These are phyloP conservation scores for Barnettozyma vustinii DNA, from an alignment of 805 yeast genomes.

Conservation along the genomic window DNA sequence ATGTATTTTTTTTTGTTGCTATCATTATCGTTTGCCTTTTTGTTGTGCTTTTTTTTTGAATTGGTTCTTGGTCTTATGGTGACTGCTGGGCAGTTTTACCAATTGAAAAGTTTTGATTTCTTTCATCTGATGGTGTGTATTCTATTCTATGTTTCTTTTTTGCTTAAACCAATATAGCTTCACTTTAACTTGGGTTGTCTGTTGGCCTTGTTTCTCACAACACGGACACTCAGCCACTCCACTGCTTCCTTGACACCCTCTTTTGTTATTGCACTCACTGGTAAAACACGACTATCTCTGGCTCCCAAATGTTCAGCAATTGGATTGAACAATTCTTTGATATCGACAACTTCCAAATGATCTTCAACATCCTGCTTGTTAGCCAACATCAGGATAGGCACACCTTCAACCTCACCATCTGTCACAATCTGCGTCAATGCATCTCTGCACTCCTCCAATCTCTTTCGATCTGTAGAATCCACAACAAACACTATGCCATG, in stretches of 20 bases:
- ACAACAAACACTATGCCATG: slow-evolving; percentile 92
- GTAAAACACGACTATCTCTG: slow-evolving; percentile 83
- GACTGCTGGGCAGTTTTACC: neutral
- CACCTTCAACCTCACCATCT: slow-evolving; percentile 61
- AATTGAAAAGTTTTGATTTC: neutral
- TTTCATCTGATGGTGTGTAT: neutral
- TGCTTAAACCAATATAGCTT: neutral
- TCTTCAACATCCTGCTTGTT: slow-evolving; percentile 84
- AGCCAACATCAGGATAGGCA: slow-evolving; percentile 91
- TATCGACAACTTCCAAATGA: slow-evolving; percentile 67
- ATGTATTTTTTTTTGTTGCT: neutral
- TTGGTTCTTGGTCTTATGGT: neutral
- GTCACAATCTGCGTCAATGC: slow-evolving; percentile 51
- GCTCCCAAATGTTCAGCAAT: slow-evolving; percentile 84
- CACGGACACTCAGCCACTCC: slow-evolving; percentile 78
- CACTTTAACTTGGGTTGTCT: slow-evolving; percentile 31
- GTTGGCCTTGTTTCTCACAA: slow-evolving; percentile 40
- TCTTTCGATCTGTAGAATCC: slow-evolving; percentile 80
- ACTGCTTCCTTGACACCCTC: slow-evolving; percentile 84
- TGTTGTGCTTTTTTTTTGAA: neutral
- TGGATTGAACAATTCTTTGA: slow-evolving; percentile 78
- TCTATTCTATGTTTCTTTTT: neutral
- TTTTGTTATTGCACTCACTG: slow-evolving; percentile 74
- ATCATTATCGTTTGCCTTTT: neutral
- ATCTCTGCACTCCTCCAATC: slow-evolving; percentile 78